Evolutionary conservation across 352 stramenopile genomes (phyloP), one percentile per base, ranked within the genome.

Genomic region (Phytophthora meadii): DNA sequence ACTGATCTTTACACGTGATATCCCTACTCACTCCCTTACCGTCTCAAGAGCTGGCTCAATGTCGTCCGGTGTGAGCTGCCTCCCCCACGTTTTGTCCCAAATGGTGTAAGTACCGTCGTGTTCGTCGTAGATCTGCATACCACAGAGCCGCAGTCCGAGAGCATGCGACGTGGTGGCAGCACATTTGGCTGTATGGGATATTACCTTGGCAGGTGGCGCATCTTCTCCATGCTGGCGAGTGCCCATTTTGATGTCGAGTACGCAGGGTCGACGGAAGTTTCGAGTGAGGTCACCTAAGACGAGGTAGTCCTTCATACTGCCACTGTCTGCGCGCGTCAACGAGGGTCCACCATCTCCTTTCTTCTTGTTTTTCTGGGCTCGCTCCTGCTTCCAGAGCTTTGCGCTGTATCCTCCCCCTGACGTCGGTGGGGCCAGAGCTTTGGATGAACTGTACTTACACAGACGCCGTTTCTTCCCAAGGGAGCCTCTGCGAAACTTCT

Each of bases 241-340:
- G 45, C 85, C 85, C 83, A 94, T 92, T 47, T 94, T 94, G 52
- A 94, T 87, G 53, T 94, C 85, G 8, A 94, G 67, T 15, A 94
- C 83, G 54, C 83, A 94, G 32, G 85, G 85, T 3, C 77, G 66
- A 58, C 59, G 53, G 65, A 90, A 94, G 22, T 72, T 65, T 49
- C 70, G 65, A n/a, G 83, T 94, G 46, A 94, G 77, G 45, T 92
- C 82, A 4, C 72, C 79, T 9, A 94, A 60, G 3, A 94, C 81
- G 15, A 94, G 75, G 40, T 94, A 94, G 34, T 92, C 69, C 39
- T 66, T 69, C 45, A 25, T 34, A 25, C 32, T 65, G 28, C 56
- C 19, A 36, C 40, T 64, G 14, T 70, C 49, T 15, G 42, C 44
- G 27, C 55, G 55, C n/a, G 47, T 56, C 39, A 68, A 54, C 11